Evolutionary conservation across 2,329 filamentous ascomycete genomes (phyloP).

Genomic region (Canariomyces notabilis): DNA sequence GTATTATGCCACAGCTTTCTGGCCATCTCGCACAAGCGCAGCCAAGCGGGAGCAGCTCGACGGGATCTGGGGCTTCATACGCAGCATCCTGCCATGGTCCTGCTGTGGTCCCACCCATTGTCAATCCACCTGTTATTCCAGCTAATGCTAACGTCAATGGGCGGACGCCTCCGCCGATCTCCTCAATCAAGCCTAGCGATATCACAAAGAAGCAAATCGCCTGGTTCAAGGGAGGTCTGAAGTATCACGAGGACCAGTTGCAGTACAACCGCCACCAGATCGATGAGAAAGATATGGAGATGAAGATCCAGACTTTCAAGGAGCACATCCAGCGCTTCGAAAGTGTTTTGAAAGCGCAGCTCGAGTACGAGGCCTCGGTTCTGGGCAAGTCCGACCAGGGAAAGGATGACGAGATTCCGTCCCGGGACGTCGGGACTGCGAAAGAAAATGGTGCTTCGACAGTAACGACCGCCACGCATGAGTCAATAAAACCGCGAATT

Average conservation of each 20-base stretch:
- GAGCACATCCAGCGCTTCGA: slow-evolving; percentile 41
- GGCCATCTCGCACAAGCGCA: slow-evolving; percentile 17
- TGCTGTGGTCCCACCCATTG: slow-evolving; percentile 16
- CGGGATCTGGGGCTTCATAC: slow-evolving; percentile 12
- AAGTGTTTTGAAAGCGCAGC: slow-evolving; percentile 39
- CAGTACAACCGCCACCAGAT: slow-evolving; percentile 60
- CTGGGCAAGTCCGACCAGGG: slow-evolving; percentile 35
- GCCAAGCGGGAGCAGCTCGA: slow-evolving; percentile 1
- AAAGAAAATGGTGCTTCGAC: neutral
- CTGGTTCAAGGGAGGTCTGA: slow-evolving; percentile 47
- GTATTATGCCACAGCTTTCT: slow-evolving; percentile 12
- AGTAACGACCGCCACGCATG: slow-evolving; percentile 4
- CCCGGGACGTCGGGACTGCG: slow-evolving; percentile 12
- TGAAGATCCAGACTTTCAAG: slow-evolving; percentile 39
- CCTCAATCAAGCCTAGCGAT: slow-evolving; percentile 57
- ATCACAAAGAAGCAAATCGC: slow-evolving; percentile 56
- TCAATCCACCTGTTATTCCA: slow-evolving; percentile 13
- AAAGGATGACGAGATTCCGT: slow-evolving; percentile 22
- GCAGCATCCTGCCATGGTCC: slow-evolving; percentile 8
- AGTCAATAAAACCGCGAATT: slow-evolving; percentile 3
- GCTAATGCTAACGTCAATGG: slow-evolving; percentile 24
- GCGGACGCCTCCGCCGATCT: slow-evolving; percentile 40
- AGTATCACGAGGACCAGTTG: slow-evolving; percentile 53
- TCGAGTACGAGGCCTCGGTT: slow-evolving; percentile 40
- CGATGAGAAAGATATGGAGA: slow-evolving; percentile 49